Base-by-base conservation (phyloP, 352 stramenopile species). In the Pythium scleroteichum region DNA sequence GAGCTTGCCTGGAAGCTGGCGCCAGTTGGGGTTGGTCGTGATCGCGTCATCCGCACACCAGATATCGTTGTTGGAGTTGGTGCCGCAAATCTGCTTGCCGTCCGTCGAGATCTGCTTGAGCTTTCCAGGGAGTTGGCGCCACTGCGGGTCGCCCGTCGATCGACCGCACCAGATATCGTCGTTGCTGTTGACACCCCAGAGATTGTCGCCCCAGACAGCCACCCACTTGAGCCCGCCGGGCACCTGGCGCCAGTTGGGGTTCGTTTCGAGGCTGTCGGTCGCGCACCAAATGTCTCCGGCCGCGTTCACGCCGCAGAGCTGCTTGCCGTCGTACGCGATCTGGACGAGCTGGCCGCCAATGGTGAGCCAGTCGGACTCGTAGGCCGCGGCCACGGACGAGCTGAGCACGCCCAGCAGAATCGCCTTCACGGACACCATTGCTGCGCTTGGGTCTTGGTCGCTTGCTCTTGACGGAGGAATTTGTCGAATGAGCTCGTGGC, bases 61-160 rank as follows among this genome's bases (percentile, higher is more conserved):
- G 48, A 75, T 66, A 7, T 69, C 52, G 27, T 75, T 58, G 50
- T 49, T 26, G 3, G 41, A 17, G 58, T 66, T 64, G 23, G 47
- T 33, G 22, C 53, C 68, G 45, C 68, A 75, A 53, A 75, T 45
- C 59, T 75, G 68, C 59, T 72, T 75, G 51, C 64, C 64, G 56
- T 76, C 68, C n/a, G 53, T 51, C 20, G 64, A 53, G 52, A 73
- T 56, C 48, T 66, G 52, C 52, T 70, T 67, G 59, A 76, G 51
- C 22, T 14, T 45, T 14, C 64, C 59, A 1, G 44, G 41, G 2
- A 73, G 40, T 23, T 55, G 16, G 23, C 35, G 17, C 68, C 68
- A 76, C 5, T 51, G n/a, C 20, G 55, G 55, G 17, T 64, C 49
- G 24, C 32, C 57, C 3, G 9, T 20, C 10, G 44, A 29, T 3